A percentile compares a stretch with the other conserved stretches of the same genome.
Evolutionary conservation across 2,329 filamentous ascomycete genomes (phyloP).

Genomic region (Nemania sp.): DNA sequence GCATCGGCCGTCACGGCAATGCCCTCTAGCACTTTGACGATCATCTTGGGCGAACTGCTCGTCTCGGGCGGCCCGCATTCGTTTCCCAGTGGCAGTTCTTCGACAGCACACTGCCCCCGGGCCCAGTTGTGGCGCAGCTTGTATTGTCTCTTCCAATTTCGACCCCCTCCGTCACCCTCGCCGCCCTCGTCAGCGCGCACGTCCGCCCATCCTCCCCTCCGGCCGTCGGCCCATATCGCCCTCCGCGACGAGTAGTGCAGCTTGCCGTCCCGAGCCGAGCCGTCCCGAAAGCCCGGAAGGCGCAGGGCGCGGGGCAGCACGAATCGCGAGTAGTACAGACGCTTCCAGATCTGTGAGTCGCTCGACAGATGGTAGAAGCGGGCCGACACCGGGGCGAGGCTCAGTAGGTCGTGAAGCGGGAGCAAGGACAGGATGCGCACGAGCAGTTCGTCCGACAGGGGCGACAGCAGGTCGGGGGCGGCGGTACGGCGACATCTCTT

Average conservation of each 20-base stretch:
- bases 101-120: conserved; percentile 76
- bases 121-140: conserved; percentile 91
- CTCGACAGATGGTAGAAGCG: conserved; percentile 73
- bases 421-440: conserved; percentile 81
- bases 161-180: conserved; percentile 38
- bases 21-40: conserved; percentile 79
- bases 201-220: conserved; percentile 52
- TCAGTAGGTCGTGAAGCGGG: conserved; percentile 69
- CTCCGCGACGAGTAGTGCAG: conserved; percentile 52
- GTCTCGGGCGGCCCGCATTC: conserved; percentile 23
- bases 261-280: conserved; percentile 42
- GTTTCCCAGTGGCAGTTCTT: conserved; percentile 64
- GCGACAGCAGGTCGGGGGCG: conserved; percentile 65
- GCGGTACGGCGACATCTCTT: conserved; percentile 50
- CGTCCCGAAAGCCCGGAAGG: conserved; percentile 66
- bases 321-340: conserved; percentile 84
- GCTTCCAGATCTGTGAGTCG: conserved; percentile 91
- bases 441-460: conserved; percentile 84
- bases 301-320: conserved; percentile 79
- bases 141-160: conserved; percentile 69
- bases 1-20: conserved; percentile 78
- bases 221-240: conserved; percentile 52
- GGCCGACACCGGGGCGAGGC: conserved; percentile 67
- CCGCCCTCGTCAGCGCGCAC: conserved; percentile 59
- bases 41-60: conserved; percentile 58